Evolutionary conservation across 176 grass and related monocot species (phyloP).

Genomic region (Aegilops speltoides): DNA sequence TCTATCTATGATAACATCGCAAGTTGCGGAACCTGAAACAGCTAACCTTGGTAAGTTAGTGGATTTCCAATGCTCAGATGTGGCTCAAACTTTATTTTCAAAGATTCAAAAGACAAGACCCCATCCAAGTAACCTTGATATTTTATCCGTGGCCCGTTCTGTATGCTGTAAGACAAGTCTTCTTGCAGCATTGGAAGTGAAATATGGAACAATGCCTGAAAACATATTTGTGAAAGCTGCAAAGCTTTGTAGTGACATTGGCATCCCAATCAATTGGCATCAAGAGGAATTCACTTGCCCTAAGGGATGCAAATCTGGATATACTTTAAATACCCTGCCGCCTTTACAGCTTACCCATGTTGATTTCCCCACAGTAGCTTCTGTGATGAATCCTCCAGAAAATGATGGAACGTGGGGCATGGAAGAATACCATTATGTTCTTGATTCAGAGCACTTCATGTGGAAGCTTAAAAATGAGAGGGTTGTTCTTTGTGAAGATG

Average conservation of each 20-base stretch:
- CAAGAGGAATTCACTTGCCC: slow-evolving; percentile 82
- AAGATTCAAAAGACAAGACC: slow-evolving; percentile 82
- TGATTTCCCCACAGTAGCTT: slow-evolving; percentile 24
- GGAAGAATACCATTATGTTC: slow-evolving; percentile 80
- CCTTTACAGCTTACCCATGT: slow-evolving; percentile 44
- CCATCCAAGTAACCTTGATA: slow-evolving; percentile 84
- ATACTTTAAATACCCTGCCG: slow-evolving; percentile 38
- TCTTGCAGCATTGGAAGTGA: slow-evolving; percentile 66
- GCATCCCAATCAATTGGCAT: slow-evolving; percentile 88
- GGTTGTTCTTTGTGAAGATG: slow-evolving; percentile 83
- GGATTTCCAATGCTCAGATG: slow-evolving; percentile 67
- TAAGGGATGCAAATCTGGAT: slow-evolving; percentile 67
- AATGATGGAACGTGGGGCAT: slow-evolving; percentile 44
- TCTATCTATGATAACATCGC: slow-evolving; percentile 34
- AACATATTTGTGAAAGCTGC: slow-evolving; percentile 89
- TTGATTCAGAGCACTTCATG: slow-evolving; percentile 70
- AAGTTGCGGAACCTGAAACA: slow-evolving; percentile 52
- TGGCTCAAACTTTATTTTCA: slow-evolving; percentile 75
- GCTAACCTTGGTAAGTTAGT: slow-evolving; percentile 53
- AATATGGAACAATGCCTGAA: slow-evolving; percentile 75
- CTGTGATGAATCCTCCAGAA: slow-evolving; percentile 34
- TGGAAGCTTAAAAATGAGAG: slow-evolving; percentile 56
- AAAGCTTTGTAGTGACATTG: slow-evolving; percentile 90
- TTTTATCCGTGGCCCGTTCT: slow-evolving; percentile 74
- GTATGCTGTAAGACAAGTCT: slow-evolving; percentile 82